Evolutionary conservation across 352 stramenopile genomes (phyloP).

Genomic region (Hyaloperonospora brassicae): DNA sequence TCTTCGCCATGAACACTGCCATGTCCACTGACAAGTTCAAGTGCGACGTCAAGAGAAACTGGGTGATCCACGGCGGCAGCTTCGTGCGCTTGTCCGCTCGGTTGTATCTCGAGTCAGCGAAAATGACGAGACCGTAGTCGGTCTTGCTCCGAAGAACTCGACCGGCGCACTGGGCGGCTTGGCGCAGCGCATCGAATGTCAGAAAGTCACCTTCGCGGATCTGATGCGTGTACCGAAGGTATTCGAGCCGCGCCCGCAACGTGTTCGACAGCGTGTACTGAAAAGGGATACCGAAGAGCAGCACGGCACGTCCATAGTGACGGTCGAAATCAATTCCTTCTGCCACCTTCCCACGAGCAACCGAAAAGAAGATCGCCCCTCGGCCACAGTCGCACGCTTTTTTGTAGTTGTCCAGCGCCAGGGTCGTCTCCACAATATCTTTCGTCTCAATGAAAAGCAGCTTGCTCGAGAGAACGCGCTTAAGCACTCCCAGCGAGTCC

Average conservation of each 20-base stretch:
- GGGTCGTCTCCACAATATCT: slow-evolving; percentile 98
- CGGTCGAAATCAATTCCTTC: slow-evolving; percentile 51
- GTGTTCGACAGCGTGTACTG: too few species aligned
- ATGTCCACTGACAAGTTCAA: slow-evolving; percentile 96
- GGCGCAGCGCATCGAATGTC: slow-evolving; percentile 86
- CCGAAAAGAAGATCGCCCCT: slow-evolving; percentile 66
- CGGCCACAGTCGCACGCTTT: slow-evolving; percentile 88
- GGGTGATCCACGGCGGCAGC: slow-evolving; percentile 95
- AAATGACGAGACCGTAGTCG: slow-evolving; percentile 92
- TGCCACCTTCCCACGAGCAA: slow-evolving; percentile 97
- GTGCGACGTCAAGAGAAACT: slow-evolving; percentile 45
- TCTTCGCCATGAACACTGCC: slow-evolving; percentile 46
- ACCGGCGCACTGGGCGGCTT: slow-evolving; percentile 96
- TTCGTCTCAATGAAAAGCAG: slow-evolving; percentile 99
- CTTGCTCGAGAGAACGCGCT: slow-evolving; percentile 94
- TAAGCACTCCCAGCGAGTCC: slow-evolving; percentile 88
- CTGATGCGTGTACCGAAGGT: too few species aligned
- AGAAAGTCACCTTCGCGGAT: too few species aligned
- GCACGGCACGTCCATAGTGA: too few species aligned
- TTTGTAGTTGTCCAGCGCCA: slow-evolving; percentile 98
- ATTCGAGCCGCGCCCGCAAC: too few species aligned
- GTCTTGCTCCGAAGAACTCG: slow-evolving; percentile 97
- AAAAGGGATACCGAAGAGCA: too few species aligned
- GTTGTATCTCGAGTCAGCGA: neutral
- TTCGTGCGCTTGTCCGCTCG: slow-evolving; percentile 94